Evolutionary conservation across 2,329 filamentous ascomycete species (phyloP).

Genomic region (Alternaria atra): DNA sequence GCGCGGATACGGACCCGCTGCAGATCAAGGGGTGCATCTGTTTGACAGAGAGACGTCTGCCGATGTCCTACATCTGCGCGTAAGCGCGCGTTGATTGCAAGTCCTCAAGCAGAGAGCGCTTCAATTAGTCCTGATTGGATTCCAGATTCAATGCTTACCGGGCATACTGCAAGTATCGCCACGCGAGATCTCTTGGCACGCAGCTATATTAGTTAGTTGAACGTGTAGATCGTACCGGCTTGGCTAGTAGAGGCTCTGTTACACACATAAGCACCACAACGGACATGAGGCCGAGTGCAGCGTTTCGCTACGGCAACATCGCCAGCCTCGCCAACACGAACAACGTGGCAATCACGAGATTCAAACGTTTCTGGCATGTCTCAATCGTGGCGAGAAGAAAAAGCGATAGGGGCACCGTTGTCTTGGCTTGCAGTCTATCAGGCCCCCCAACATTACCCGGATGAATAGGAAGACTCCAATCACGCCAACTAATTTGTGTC

Average conservation of each 20-base stretch:
- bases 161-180: background rate
- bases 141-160: slow-evolving; percentile 11
- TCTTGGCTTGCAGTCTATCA: background rate
- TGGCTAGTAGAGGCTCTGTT: background rate
- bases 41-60: background rate
- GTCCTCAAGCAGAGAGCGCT: background rate
- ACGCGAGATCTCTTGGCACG: background rate
- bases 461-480: slow-evolving; percentile 13
- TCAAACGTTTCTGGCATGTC: background rate
- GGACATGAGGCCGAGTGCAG: background rate
- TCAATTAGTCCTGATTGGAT: slow-evolving; percentile 1
- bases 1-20: background rate
- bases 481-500: background rate
- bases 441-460: slow-evolving; percentile 9
- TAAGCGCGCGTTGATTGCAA: slow-evolving; percentile 3
- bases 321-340: background rate
- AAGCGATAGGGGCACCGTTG: background rate
- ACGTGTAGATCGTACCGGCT: background rate
- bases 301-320: background rate
- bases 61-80: background rate
- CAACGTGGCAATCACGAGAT: background rate
- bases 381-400: background rate
- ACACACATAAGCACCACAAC: background rate
- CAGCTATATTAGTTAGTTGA: slow-evolving; percentile 5
- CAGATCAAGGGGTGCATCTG: background rate